A percentile compares a stretch with the other conserved stretches of the same genome.
Conservation (phyloP, 768 basidiomycete species). For the Naganishia vaughanmartiniae region DNA sequence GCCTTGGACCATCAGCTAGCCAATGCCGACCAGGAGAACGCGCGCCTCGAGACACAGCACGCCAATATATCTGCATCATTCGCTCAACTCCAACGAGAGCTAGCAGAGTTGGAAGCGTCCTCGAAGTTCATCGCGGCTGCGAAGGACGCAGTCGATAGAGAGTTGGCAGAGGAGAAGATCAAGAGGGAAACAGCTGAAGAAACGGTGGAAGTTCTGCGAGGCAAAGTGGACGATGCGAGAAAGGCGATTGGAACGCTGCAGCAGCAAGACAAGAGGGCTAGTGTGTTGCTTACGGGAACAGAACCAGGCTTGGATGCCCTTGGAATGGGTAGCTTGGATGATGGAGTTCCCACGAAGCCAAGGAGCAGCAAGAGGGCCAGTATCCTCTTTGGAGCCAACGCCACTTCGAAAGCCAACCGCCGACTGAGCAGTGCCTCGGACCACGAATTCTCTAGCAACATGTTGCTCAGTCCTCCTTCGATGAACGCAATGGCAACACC, state of each 20-base stretch:
- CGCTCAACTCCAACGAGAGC: slow-evolving; percentile 19
- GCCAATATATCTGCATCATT: not conserved
- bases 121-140: slow-evolving; percentile 42
- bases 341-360: not conserved
- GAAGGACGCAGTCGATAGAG: slow-evolving; percentile 46
- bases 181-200: slow-evolving; percentile 49
- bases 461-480: slow-evolving; percentile 6
- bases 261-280: slow-evolving; percentile 41
- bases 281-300: not conserved
- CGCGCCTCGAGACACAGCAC: slow-evolving; percentile 16
- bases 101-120: slow-evolving; percentile 13
- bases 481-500: slow-evolving; percentile 17
- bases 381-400: slow-evolving; percentile 29
- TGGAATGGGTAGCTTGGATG: slow-evolving; percentile 2
- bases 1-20: slow-evolving; percentile 8
- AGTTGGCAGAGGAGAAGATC: slow-evolving; percentile 42
- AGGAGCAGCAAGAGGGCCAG: slow-evolving; percentile 38
- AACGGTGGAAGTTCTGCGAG: slow-evolving; percentile 42
- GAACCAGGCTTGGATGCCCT: slow-evolving; percentile 12
- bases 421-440: slow-evolving; percentile 17
- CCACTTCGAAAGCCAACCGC: not conserved
- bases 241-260: slow-evolving; percentile 45
- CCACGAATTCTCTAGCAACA: not conserved
- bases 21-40: not conserved
- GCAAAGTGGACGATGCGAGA: slow-evolving; percentile 48